phyloP scores from a whole-genome alignment of 768 basidiomycete species.

The Boletus edulis region DNA sequence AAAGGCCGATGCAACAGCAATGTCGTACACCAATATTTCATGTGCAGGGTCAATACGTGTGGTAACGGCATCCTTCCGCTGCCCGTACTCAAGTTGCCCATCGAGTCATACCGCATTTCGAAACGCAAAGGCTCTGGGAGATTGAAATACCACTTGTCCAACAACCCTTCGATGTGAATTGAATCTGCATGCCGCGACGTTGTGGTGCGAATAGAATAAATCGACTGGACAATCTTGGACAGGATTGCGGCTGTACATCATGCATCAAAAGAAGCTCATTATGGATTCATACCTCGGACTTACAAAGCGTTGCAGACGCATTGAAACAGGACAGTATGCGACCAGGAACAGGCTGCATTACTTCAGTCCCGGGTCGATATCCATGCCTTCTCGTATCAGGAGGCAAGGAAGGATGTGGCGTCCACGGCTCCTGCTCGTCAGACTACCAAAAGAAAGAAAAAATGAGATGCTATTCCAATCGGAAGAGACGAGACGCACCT shows the following conservation, averaged over 20 bases:
- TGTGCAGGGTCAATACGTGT: slow-evolving; percentile 71
- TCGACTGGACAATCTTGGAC: slow-evolving; percentile 62
- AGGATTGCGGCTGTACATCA: slow-evolving; percentile 58
- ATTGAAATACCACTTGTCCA: slow-evolving; percentile 76
- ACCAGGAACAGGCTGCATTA: slow-evolving; percentile 36
- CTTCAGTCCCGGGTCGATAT: slow-evolving; percentile 21
- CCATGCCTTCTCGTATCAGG: slow-evolving; percentile 31
- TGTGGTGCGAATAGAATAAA: slow-evolving; percentile 64
- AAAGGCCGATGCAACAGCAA: slow-evolving; percentile 76
- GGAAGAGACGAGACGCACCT: slow-evolving; percentile 36
- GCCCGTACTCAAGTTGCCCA: slow-evolving; percentile 24
- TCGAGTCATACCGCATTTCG: slow-evolving; percentile 45
- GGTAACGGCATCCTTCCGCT: slow-evolving; percentile 47
- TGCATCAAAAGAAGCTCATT: slow-evolving; percentile 2
- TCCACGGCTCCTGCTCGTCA: slow-evolving; percentile 64
- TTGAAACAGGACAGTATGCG: slow-evolving; percentile 73
- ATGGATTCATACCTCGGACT: slow-evolving; percentile 22
- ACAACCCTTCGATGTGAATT: slow-evolving; percentile 51
- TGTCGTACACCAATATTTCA: slow-evolving; percentile 85
- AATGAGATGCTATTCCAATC: not conserved
- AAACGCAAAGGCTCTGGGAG: slow-evolving; percentile 67
- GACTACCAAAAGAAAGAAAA: slow-evolving; percentile 35
- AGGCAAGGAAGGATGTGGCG: slow-evolving; percentile 39
- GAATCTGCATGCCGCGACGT: slow-evolving; percentile 58
- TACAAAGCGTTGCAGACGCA: slow-evolving; percentile 70